phyloP scores from a whole-genome alignment of 1,139 yeast genomes.

The Diutina mesorugosa region DNA sequence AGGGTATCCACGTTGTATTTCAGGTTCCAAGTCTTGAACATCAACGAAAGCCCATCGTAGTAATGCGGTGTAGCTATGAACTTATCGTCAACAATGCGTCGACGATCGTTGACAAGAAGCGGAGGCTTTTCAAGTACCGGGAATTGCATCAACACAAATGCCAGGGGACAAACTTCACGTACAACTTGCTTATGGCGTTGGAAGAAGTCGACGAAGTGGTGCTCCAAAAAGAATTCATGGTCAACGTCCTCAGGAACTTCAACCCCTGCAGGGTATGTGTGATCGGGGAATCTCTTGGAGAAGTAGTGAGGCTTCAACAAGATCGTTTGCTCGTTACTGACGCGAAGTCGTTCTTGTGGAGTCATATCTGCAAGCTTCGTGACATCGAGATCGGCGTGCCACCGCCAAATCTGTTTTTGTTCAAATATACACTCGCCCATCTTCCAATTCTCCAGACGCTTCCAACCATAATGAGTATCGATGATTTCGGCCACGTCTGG shows the following conservation, averaged over 20 bases:
- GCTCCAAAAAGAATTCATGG: conserved; percentile 48
- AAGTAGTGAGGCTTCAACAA: conserved; percentile 21
- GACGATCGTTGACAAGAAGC: conserved; percentile 33
- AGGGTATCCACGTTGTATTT: conserved; percentile 75
- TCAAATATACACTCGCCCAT: conserved; percentile 73
- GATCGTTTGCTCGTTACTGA: conserved; percentile 18
- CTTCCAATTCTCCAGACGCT: conserved; percentile 48
- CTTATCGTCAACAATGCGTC: conserved; percentile 41
- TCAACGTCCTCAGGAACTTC: conserved; percentile 24
- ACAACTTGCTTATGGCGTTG: conserved; percentile 31
- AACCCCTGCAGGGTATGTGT: conserved; percentile 8
- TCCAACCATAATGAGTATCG: conserved; percentile 62
- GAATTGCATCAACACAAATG: conserved; percentile 62
- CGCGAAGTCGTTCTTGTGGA: conserved; percentile 17
- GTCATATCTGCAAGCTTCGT: conserved; percentile 10
- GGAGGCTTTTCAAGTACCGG: conserved; percentile 83
- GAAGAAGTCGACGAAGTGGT: conserved; percentile 50
- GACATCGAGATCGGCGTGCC: conserved; percentile 20
- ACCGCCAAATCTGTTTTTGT: conserved; percentile 60
- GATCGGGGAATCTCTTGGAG: conserved; percentile 13
- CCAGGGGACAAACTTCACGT: conserved; percentile 30
- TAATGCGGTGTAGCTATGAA: conserved; percentile 80
- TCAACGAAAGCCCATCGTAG: conserved; percentile 84
- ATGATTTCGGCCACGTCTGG: conserved; percentile 21
- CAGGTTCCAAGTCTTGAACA: conserved; percentile 78